Conservation (phyloP, 495 filamentous ascomycete genomes). For the Collariella sp. region DNA sequence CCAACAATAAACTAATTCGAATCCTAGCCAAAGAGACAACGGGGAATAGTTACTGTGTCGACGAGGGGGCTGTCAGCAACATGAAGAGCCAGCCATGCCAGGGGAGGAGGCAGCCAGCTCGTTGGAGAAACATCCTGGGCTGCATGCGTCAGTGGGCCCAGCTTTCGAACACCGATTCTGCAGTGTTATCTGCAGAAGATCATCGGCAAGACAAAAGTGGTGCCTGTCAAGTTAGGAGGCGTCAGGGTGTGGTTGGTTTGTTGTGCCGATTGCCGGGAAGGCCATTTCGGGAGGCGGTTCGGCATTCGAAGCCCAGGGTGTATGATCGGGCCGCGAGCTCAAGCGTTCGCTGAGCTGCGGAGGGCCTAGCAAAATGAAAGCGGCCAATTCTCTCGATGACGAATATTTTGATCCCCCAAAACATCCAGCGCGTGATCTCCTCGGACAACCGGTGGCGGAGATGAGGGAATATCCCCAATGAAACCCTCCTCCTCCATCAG, state of each 20-base stretch:
- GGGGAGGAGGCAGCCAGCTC: neutral
- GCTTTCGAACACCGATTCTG: neutral
- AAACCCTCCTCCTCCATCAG: neutral
- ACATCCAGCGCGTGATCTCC: neutral
- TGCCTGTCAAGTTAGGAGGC: neutral
- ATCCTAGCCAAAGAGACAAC: too few species aligned
- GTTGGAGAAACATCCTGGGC: neutral
- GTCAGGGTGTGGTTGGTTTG: neutral
- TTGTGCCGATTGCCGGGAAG: neutral
- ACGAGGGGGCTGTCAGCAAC: neutral
- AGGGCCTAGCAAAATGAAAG: neutral
- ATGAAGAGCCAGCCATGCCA: neutral
- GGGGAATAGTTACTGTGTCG: neutral
- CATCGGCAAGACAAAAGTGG: neutral
- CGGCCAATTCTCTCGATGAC: neutral
- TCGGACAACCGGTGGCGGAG: neutral
- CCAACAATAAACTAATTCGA: neutral
- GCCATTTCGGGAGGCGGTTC: neutral
- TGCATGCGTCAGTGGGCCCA: neutral
- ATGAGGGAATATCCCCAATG: neutral
- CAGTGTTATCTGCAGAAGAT: neutral
- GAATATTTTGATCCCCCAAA: neutral
- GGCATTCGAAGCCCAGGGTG: neutral
- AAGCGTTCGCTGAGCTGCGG: neutral
- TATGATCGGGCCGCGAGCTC: neutral